Base-by-base conservation (phyloP, 345 rosid genomes). In the Heritiera littoralis region DNA sequence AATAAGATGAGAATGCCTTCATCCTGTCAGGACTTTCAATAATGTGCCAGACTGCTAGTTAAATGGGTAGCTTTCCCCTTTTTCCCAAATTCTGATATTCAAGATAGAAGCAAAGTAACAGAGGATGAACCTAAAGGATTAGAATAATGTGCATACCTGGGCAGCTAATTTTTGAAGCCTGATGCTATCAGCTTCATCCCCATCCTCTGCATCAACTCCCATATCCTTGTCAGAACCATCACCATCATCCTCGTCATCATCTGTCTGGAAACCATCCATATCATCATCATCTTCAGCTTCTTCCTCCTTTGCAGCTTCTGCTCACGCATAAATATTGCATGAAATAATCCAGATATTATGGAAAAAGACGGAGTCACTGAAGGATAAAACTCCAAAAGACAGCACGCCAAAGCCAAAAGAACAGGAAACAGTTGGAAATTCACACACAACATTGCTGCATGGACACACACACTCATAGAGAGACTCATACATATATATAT, bases 131-230 rank as follows among this genome's bases (percentile, higher is more conserved):
- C 58, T 40, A 45, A 20, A 30, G 52, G 56, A 63, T 38, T 67
- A 48, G 23, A 40, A 23, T 28, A 63, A 76, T 64, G 72, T 82
- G 6, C 58, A 69, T 43, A 97, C 99, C 98, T 91, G 98, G 52
- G 94, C 96, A 72, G 94, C 99, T 77, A 97, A 85, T 80, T 93
- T 94, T 81, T 85, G 90, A 81, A 94, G 91, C 82, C 87, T 92
- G 58, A 66, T 78, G 85, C 92, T 93, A 81, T 94, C 92, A 82
- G 93, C 97, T 87, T 92, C 98, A 87, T 96, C 99, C 60, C 95
- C 98, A 80, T 97, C 98, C 89, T 92, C 98, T 17, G 87, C 89
- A 84, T 93, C 97, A 74, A 86, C 90, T 70, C 97, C 98, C 98
- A 97, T 97, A 80, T 94, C 99, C 82, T 88, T 92, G 83, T 94